Evolutionary conservation across 176 grass and related monocot species (phyloP).

Genomic region (Dendrocalamus sinicus): DNA sequence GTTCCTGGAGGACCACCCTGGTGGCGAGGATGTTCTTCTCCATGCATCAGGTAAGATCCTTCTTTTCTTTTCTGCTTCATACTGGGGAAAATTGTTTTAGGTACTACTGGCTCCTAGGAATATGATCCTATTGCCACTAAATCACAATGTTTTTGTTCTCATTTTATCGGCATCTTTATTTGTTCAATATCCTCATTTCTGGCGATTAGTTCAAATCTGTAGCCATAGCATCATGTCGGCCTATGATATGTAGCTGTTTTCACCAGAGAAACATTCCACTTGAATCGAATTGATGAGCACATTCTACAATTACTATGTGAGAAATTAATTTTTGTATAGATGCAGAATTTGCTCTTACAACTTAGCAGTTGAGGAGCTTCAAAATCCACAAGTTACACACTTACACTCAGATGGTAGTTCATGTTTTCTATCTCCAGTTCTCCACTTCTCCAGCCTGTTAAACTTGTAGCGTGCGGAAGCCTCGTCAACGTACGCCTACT

Average conservation of each 20-base stretch:
- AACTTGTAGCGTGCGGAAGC: neutral
- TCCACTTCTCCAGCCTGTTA: neutral
- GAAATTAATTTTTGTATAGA: neutral
- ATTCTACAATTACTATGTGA: neutral
- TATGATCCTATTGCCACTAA: neutral
- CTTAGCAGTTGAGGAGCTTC: neutral
- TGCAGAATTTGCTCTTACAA: neutral
- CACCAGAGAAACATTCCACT: neutral
- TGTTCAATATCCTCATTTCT: neutral
- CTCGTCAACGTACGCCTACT: neutral
- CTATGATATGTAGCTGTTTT: neutral
- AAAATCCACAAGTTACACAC: neutral
- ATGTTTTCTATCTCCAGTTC: neutral
- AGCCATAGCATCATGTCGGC: neutral
- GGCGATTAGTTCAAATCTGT: neutral
- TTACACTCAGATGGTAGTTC: neutral
- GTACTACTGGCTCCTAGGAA: neutral
- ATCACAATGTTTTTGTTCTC: neutral
- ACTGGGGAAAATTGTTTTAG: neutral
- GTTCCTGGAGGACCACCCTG: conserved; percentile 80
- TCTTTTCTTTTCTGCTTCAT: conserved; percentile 4
- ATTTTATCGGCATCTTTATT: neutral
- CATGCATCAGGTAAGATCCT: conserved; percentile 64
- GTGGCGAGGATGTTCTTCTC: conserved; percentile 76
- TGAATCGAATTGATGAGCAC: neutral